phyloP scores from a whole-genome alignment of 805 yeast species.

The Candida methanosorbosa region DNA sequence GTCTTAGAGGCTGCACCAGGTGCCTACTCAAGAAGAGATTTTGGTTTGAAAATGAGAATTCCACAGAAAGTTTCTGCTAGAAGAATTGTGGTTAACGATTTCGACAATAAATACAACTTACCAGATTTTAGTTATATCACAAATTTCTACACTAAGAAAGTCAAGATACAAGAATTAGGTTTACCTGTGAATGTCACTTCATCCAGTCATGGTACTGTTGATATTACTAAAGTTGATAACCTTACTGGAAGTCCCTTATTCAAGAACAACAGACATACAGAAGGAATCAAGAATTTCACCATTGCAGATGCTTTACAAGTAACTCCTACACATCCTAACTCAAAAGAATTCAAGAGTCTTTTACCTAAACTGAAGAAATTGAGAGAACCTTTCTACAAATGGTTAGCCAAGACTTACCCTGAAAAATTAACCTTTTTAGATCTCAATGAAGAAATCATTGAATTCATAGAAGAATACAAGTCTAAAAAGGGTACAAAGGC shows the following conservation, averaged over 20 bases:
- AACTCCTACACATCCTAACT: neutral
- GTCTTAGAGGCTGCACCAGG: conserved; percentile 61
- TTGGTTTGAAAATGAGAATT: conserved; percentile 64
- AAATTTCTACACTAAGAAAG: conserved; percentile 50
- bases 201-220: conserved; percentile 9
- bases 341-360: conserved; percentile 1
- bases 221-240: conserved; percentile 9
- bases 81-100: conserved; percentile 52
- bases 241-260: conserved; percentile 30
- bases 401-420: conserved; percentile 46
- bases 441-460: conserved; percentile 29
- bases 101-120: conserved; percentile 59
- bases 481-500: conserved; percentile 5
- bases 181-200: conserved; percentile 30
- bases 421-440: conserved; percentile 24
- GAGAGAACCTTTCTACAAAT: conserved; percentile 44
- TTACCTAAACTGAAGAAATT: conserved; percentile 29
- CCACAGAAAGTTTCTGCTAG: conserved; percentile 55
- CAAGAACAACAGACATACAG: conserved; percentile 14
- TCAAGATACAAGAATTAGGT: conserved; percentile 63
- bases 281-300: conserved; percentile 15
- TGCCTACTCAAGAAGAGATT: conserved; percentile 57
- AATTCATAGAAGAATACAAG: conserved; percentile 26
- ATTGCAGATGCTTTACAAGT: conserved; percentile 17
- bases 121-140: conserved; percentile 63